A percentile compares a stretch with the other conserved stretches of the same genome.
Conservation (phyloP, 202 grass and related monocot genomes). For the Schoenoplectus tabernaemontani region DNA sequence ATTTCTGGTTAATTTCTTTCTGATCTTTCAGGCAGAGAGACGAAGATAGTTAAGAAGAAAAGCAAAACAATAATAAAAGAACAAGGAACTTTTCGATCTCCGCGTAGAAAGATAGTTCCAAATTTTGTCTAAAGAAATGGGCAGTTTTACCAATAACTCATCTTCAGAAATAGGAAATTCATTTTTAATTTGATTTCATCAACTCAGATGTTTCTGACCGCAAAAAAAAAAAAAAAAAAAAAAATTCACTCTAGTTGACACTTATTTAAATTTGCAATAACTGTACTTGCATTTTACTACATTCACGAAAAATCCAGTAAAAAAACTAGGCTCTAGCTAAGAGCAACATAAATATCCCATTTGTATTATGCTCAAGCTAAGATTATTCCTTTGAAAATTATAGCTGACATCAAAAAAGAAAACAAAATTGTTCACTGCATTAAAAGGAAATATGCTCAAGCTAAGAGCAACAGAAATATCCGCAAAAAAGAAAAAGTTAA, state of each 20-base stretch:
- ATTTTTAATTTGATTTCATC: neutral
- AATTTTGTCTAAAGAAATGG: neutral
- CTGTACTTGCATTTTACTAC: constrained; percentile 31
- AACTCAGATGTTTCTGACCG: neutral
- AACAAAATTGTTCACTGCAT: constrained; percentile 27
- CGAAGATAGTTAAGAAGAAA: neutral
- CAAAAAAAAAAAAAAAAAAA: neutral
- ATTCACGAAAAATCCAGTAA: neutral
- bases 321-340: neutral
- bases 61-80: too few relatives aligned
- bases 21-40: too few relatives aligned
- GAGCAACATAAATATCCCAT: constrained; percentile 24
- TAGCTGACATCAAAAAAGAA: neutral
- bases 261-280: constrained; percentile 18
- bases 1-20: too few relatives aligned
- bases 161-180: neutral
- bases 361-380: too few relatives aligned
- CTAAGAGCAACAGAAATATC: neutral
- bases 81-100: too few relatives aligned
- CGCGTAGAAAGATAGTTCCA: neutral
- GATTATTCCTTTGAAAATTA: too few relatives aligned
- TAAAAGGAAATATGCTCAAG: constrained; percentile 3
- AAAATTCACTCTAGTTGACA: neutral
- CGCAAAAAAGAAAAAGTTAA: neutral
- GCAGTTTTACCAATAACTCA: neutral